Percentiles rank a stretch among this genome's conserved stretches.
These are phyloP conservation scores for Kurtzmaniella natalensis DNA, from an alignment of 1,139 yeast genomes.

Conservation along the genomic window DNA sequence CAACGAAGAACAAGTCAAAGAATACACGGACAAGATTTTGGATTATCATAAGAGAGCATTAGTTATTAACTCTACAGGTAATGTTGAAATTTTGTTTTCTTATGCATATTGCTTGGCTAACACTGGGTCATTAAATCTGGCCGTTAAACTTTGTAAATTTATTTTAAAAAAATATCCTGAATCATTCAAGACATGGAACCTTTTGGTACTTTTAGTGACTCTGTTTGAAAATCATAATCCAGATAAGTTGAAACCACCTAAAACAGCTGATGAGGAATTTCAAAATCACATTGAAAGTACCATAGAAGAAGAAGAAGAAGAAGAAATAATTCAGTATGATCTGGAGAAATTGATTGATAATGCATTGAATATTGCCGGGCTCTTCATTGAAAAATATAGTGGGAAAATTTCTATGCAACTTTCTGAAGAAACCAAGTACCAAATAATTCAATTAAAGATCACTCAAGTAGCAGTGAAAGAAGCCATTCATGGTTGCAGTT, in stretches of 20 bases:
- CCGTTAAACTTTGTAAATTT: conserved; percentile 38
- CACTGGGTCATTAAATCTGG: conserved; percentile 20
- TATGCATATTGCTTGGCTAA: conserved; percentile 38
- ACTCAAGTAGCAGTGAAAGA: conserved; percentile 74
- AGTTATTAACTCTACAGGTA: conserved; percentile 39
- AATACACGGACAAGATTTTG: conserved; percentile 17
- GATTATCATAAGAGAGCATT: conserved; percentile 32
- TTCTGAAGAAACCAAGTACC: conserved; percentile 42
- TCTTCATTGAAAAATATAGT: conserved; percentile 29
- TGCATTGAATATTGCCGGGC: conserved; percentile 42
- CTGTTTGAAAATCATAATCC: conserved; percentile 25
- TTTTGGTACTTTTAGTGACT: conserved; percentile 30
- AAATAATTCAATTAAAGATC: conserved; percentile 66
- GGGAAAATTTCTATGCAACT: conserved; percentile 16
- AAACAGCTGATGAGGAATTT: conserved; percentile 6
- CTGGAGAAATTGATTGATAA: conserved; percentile 38
- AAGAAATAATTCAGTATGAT: conserved; percentile 15
- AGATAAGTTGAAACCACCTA: conserved; percentile 9
- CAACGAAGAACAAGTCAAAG: conserved; percentile 16
- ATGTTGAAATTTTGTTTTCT: conserved; percentile 25
- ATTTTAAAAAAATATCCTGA: conserved; percentile 42
- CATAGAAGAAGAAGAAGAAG: conserved; percentile 4
- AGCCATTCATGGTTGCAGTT: conserved; percentile 54
- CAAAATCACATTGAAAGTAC: conserved; percentile 6
- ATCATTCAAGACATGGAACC: conserved; percentile 44